Base-by-base conservation (phyloP, 208 protist genomes). In the Leishmania turanica region DNA sequence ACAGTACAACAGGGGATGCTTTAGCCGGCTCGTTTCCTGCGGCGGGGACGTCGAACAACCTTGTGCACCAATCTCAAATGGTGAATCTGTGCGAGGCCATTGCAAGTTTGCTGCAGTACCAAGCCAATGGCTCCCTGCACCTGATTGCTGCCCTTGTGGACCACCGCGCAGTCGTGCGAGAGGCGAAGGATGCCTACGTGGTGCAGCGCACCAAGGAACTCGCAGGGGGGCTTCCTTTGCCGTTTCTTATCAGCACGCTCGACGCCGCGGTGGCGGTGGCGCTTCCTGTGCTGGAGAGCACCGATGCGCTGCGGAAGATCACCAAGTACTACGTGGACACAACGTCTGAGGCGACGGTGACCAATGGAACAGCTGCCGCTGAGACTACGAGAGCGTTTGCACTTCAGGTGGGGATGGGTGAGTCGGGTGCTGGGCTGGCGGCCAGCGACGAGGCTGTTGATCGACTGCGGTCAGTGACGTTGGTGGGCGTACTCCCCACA, bases 401-500 rank as follows among this genome's bases (percentile, higher is more conserved):
- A 17, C 72, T 72, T 27, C 62, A 69, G 3, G 68, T 79, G 17
- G 68, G 77, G 5, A 70, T 74, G 69, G 78, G 70, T 4, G 66
- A 79, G 53, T 42, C 21, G n/a, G 65, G 64, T 37, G 80, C 84
- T 11, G 80, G 85, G 24, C 60, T 87, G 27, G 88, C 79, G 8
- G 78, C 84, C 24, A 90, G 89, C 69, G 83, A 86, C 6, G 87
- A 51, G 3, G 83, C 79, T 3, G 80, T 90, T 47, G 81, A 82
- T 68, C 86, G 87, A 21, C 88, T 97, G 51, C 78, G 85, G 54
- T 75, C 84, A 2, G 53, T 92, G 21, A 96, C 91, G 4, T 77
- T 98, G 5, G 97, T 99, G 11, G 97, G 97, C 3, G 79, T 91
- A 31, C 84, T 98, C 17, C 91, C 95, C 31, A 91, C 90, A 9